A percentile compares a stretch with the other conserved stretches of the same genome.
phyloP scores from a whole-genome alignment of 805 yeast genomes.

The Pichia eremophila region DNA sequence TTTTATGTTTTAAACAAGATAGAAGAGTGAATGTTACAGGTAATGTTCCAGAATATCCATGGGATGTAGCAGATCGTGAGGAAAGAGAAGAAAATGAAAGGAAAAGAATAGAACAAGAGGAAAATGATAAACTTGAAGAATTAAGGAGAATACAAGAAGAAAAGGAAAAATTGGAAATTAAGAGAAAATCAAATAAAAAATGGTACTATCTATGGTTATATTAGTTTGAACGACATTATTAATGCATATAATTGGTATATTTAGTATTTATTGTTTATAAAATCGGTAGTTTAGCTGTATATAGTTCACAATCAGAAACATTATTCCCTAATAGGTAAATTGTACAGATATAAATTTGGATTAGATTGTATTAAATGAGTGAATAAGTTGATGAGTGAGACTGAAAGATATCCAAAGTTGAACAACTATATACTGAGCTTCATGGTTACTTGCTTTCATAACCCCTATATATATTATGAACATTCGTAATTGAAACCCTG shows the following conservation, averaged over 20 bases:
- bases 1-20: constrained; percentile 49
- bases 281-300: no score
- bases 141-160: constrained; percentile 2
- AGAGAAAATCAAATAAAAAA: constrained; percentile 13
- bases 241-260: not conserved
- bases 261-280: not conserved
- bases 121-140: not conserved
- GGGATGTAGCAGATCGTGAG: constrained; percentile 14
- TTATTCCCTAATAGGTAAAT: not conserved
- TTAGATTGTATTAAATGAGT: no score
- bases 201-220: constrained; percentile 49
- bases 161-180: not conserved
- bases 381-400: no score
- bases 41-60: constrained; percentile 24
- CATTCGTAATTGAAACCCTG: no score
- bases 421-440: no score
- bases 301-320: no score
- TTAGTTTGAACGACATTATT: constrained; percentile 8
- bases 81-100: constrained; percentile 9
- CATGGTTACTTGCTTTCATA: no score
- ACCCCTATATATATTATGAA: no score
- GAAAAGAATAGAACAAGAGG: not conserved
- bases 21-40: constrained; percentile 26
- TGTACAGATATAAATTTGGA: no score
- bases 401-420: no score